phyloP scores from a whole-genome alignment of 192 early-diverging fungal species.

The Funneliformis geosporum region DNA sequence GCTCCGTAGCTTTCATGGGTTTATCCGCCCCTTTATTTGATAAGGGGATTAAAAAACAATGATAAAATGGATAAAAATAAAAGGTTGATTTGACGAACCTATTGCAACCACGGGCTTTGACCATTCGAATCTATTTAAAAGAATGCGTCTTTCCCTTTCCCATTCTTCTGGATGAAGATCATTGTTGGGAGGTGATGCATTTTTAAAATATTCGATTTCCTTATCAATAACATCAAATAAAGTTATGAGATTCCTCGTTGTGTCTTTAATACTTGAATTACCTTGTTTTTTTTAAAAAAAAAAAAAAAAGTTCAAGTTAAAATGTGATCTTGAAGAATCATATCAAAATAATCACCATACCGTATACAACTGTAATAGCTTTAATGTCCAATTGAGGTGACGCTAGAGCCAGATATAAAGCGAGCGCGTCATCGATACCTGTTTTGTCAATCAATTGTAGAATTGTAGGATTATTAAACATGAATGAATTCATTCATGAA shows the following conservation, averaged over 20 bases:
- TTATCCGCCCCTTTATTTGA: neutral
- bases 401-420: neutral
- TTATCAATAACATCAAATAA: neutral
- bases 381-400: neutral
- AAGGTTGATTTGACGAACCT: neutral
- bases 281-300: neutral
- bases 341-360: neutral
- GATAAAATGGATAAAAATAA: neutral
- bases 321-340: no score
- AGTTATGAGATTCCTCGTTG: neutral
- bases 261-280: neutral
- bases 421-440: neutral
- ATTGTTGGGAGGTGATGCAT: conserved; percentile 18
- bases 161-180: conserved; percentile 29
- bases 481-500: no score
- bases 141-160: neutral
- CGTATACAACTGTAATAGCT: neutral
- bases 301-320: no score
- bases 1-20: neutral
- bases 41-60: neutral
- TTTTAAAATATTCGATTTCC: neutral
- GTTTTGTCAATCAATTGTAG: neutral
- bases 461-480: no score
- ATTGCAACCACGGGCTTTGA: neutral
- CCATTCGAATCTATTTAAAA: neutral